phyloP scores from a whole-genome alignment of 2,329 filamentous ascomycete genomes.

The Beauveria brongniartii region DNA sequence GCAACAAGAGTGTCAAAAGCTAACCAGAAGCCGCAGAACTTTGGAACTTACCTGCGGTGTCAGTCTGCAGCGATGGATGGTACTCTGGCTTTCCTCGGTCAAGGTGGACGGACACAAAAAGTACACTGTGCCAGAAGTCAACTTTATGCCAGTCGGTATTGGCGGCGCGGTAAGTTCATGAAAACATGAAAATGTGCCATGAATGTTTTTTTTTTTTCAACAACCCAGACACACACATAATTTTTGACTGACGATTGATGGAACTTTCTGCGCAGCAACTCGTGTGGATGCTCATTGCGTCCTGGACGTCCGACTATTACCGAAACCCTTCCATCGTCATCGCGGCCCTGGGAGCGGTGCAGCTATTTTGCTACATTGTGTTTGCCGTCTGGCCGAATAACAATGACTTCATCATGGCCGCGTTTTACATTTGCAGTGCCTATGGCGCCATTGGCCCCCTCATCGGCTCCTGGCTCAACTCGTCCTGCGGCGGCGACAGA shows the following conservation, averaged over 20 bases:
- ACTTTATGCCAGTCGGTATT: neutral
- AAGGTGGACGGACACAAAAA: neutral
- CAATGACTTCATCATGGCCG: neutral
- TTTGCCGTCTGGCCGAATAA: neutral
- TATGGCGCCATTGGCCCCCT: conserved; percentile 4
- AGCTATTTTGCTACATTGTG: conserved; percentile 8
- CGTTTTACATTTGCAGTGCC: conserved; percentile 2
- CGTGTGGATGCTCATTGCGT: conserved; percentile 2
- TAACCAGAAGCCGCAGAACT: neutral
- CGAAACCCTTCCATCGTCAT: conserved; percentile 1
- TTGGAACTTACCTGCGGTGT: conserved; percentile 7
- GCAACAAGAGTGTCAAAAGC: neutral
- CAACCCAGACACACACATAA: too few relatives aligned
- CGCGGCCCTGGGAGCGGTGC: neutral
- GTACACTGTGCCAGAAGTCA: neutral
- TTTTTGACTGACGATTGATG: neutral
- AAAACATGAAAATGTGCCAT: neutral
- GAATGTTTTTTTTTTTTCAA: neutral
- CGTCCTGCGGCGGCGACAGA: conserved; percentile 8
- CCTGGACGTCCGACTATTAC: neutral
- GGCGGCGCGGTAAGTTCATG: neutral
- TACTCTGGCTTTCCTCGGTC: conserved; percentile 2
- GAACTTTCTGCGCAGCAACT: neutral
- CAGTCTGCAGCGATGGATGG: conserved; percentile 8
- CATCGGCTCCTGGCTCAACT: conserved; percentile 8